These are phyloP conservation scores for Aspergillus homomorphus DNA, from an alignment of 495 filamentous ascomycete species.

Conservation along the genomic window DNA sequence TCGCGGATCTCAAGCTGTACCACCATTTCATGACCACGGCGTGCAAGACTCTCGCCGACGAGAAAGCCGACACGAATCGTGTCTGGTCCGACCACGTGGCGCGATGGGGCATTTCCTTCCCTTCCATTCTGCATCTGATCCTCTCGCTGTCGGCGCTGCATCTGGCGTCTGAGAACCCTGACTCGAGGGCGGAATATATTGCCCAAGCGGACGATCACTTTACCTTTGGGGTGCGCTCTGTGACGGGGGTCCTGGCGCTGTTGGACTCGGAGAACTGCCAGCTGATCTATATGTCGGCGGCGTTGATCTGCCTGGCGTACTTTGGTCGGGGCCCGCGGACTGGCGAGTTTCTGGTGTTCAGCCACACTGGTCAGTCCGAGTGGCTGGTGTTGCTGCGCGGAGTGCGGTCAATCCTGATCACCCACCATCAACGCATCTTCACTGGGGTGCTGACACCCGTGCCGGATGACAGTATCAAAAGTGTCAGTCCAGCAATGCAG, in stretches of 20 bases:
- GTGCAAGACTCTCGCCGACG: conserved; percentile 15
- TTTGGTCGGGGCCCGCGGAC: conserved; percentile 39
- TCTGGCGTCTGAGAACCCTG: conserved; percentile 36
- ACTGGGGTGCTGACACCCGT: conserved; percentile 26
- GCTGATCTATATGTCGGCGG: conserved; percentile 44
- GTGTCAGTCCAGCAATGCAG: conserved; percentile 12
- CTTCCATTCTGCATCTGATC: conserved; percentile 46
- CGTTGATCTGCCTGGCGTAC: conserved; percentile 46
- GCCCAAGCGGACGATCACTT: conserved; percentile 44
- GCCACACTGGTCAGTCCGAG: conserved; percentile 34
- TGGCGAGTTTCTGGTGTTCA: conserved; percentile 46
- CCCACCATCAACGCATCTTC: conserved; percentile 26
- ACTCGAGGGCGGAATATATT: conserved; percentile 25
- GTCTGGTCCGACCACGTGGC: conserved; percentile 42
- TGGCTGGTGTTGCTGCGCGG: conserved; percentile 46
- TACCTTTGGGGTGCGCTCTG: conserved; percentile 43
- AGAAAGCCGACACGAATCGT: conserved; percentile 5
- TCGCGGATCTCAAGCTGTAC: conserved; percentile 25
- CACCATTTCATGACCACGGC: conserved; percentile 24
- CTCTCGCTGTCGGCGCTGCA: conserved; percentile 45
- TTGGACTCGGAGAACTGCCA: conserved; percentile 41
- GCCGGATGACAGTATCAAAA: background rate
- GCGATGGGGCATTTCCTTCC: conserved; percentile 40
- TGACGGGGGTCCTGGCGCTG: conserved; percentile 34
- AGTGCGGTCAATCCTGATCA: conserved; percentile 34